Evolutionary conservation across 495 filamentous ascomycete genomes (phyloP), one percentile per base, ranked within the genome.

Genomic region (Ramalina intermedia): DNA sequence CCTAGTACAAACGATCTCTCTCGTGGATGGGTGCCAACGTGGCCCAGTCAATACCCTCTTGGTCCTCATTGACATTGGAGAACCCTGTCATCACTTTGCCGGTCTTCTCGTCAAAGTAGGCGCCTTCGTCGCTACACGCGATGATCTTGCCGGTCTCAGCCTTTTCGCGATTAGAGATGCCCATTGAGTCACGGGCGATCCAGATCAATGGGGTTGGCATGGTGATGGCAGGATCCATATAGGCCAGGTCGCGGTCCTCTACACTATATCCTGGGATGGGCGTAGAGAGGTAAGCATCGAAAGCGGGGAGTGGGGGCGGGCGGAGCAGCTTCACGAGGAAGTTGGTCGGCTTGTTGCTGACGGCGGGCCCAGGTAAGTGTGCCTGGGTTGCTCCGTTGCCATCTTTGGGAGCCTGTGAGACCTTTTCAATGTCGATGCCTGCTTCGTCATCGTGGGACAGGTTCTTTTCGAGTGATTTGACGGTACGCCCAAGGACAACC

Each of bases 61-160:
- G 6, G 8, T 33, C 29, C 6, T 33, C 29, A 3, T 33, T 33
- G 29, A 33, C 29, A 33, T 33, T 33, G 2, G 29, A 33, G 29
- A 33, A 33, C 12, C 29, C 29, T 1, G 29, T 33, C 29, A 33
- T 33, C 29, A 33, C 29, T 33, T 33, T 33, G 7, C 29, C 29
- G 29, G 6, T 33, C 62, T 91, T 84, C 60, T 85, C 84, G 58
- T 85, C 79, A 41, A 95, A 64, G 54, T 70, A 79, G 37, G 86
- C 82, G 20, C 84, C 86, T 58, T 90, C 81, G 62, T 95, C 86
- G 1, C 82, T 86, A 50, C 85, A 86, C 5, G 77, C 72, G 41
- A 94, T 81, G 41, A 83, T 78, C 49, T 72, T 73, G 53, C 69
- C 65, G 14, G 80, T 85, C 57, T 87, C 80, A 16, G 68, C 68